Evolutionary conservation across 2,329 filamentous ascomycete species (phyloP).

Genomic region (Cytospora piceicola): DNA sequence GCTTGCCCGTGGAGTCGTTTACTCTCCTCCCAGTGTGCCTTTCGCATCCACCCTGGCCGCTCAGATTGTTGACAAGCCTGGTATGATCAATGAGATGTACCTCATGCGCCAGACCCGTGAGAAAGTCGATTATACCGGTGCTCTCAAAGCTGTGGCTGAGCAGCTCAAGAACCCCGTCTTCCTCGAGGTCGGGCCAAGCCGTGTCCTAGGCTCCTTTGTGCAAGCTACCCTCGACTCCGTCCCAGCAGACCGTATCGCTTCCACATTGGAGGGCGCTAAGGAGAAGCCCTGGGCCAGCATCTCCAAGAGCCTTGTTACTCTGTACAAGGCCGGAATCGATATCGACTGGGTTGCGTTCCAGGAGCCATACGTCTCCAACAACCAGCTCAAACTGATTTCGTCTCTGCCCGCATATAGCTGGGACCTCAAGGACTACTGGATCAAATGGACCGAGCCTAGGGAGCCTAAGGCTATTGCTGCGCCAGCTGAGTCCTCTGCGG

Average conservation of each 20-base stretch:
- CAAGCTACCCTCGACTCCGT: constrained; percentile 58
- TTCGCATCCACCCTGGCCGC: constrained; percentile 67
- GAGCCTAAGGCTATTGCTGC: constrained; percentile 10
- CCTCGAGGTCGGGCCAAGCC: constrained; percentile 69
- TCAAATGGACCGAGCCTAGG: constrained; percentile 25
- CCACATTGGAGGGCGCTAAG: constrained; percentile 59
- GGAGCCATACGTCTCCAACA: constrained; percentile 12
- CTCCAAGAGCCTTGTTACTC: constrained; percentile 18
- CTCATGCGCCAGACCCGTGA: constrained; percentile 64
- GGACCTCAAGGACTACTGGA: constrained; percentile 29
- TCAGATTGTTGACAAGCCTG: constrained; percentile 59
- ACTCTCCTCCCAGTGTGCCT: constrained; percentile 52
- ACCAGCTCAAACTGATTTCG: constrained; percentile 20
- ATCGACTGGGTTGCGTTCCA: constrained; percentile 27
- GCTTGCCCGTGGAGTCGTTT: constrained; percentile 41
- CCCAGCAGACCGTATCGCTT: constrained; percentile 57
- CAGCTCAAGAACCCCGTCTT: constrained; percentile 63
- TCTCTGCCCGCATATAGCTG: constrained; percentile 23
- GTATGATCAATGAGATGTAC: constrained; percentile 59
- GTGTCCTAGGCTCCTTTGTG: constrained; percentile 61
- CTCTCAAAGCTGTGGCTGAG: constrained; percentile 51
- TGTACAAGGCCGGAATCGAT: constrained; percentile 23
- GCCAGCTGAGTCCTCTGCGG: constrained; percentile 1
- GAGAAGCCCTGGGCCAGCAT: constrained; percentile 40
- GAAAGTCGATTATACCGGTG: constrained; percentile 66